phyloP scores from a whole-genome alignment of 108 stramenopile species.

The Cyclotella baltica region DNA sequence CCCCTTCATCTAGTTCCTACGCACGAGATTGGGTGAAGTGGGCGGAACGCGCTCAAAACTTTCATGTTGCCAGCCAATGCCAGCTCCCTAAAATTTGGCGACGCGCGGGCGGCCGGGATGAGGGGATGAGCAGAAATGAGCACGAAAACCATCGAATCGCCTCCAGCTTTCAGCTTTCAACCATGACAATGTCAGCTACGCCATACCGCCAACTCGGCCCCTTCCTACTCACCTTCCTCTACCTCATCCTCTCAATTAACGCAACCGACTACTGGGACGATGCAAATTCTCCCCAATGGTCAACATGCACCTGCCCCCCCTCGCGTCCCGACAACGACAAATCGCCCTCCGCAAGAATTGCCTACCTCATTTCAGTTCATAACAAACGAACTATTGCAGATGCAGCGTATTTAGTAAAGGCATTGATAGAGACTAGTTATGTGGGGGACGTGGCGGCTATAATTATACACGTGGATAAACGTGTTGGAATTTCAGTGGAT shows the following conservation, averaged over 20 bases:
- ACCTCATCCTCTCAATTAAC: not conserved
- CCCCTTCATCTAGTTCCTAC: too few species aligned
- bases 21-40: too few species aligned
- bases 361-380: conserved; percentile 84
- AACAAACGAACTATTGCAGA: conserved; percentile 81
- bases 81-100: too few species aligned
- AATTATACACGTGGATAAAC: conserved; percentile 80
- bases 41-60: too few species aligned
- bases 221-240: not conserved
- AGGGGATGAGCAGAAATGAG: too few species aligned
- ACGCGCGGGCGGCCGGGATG: too few species aligned
- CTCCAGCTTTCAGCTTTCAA: not conserved
- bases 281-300: not conserved
- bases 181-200: too few species aligned
- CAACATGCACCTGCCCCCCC: conserved; percentile 10
- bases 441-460: conserved; percentile 61
- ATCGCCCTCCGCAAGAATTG: conserved; percentile 61
- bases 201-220: not conserved
- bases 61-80: too few species aligned
- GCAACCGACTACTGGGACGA: conserved; percentile 10
- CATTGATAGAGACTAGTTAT: conserved; percentile 64
- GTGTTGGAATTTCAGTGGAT: conserved; percentile 32
- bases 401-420: conserved; percentile 68
- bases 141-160: not conserved
- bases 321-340: conserved; percentile 10